Percentiles rank a stretch among this genome's conserved stretches.
These are phyloP conservation scores for Suillus occidentalis DNA, from an alignment of 768 basidiomycete genomes.

Conservation along the genomic window DNA sequence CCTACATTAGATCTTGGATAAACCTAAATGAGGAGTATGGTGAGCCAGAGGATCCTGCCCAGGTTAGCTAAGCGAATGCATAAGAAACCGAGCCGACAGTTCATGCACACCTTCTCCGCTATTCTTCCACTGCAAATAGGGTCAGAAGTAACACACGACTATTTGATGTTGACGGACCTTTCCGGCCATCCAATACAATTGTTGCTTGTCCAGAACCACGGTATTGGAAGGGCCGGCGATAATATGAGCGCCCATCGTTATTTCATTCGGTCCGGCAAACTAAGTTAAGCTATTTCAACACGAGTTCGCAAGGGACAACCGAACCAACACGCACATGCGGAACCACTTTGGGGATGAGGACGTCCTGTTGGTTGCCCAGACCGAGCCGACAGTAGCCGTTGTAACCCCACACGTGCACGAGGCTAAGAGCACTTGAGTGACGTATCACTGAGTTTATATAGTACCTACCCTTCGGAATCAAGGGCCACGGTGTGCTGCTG, in stretches of 20 bases:
- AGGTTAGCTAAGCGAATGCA: conserved; percentile 10
- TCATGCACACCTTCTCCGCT: conserved; percentile 77
- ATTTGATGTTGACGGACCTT: conserved; percentile 45
- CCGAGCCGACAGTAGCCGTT: conserved; percentile 92
- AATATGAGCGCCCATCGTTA: conserved; percentile 61
- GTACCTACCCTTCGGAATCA: conserved; percentile 66
- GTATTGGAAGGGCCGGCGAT: conserved; percentile 81
- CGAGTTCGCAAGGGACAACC: neutral
- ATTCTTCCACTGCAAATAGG: conserved; percentile 76
- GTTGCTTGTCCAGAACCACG: conserved; percentile 80
- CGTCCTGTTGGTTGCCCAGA: conserved; percentile 81
- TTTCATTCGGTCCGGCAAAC: conserved; percentile 73
- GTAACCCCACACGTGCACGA: conserved; percentile 85
- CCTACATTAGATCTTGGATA: conserved; percentile 84
- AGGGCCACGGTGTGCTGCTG: conserved; percentile 86
- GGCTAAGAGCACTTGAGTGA: conserved; percentile 36
- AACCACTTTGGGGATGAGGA: conserved; percentile 76
- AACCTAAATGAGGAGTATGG: conserved; percentile 86
- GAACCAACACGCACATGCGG: conserved; percentile 55
- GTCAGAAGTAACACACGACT: conserved; percentile 2
- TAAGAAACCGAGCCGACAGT: neutral
- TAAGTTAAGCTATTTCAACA: conserved; percentile 27
- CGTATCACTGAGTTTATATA: neutral
- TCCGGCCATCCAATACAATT: conserved; percentile 87
- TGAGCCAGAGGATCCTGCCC: conserved; percentile 80